Evolutionary conservation across 2,329 filamentous ascomycete genomes (phyloP).

Genomic region (Akanthomyces lecanii): DNA sequence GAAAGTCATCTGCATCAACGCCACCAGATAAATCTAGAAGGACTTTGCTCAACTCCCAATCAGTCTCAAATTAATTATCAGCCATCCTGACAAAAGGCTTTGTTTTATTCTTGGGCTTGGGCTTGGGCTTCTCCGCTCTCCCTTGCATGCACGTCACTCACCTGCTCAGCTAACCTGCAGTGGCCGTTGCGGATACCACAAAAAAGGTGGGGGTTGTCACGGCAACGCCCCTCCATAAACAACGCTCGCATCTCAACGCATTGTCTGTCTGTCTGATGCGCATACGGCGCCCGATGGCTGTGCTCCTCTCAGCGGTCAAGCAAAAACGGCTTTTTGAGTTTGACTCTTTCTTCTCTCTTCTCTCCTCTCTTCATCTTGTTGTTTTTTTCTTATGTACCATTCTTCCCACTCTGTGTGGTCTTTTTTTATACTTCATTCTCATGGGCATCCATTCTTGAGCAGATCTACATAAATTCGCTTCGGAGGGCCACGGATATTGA

Average conservation of each 20-base stretch:
- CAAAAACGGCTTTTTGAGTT: neutral
- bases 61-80: neutral
- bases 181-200: neutral
- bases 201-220: conserved; percentile 15
- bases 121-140: neutral
- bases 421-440: neutral
- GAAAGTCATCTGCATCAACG: neutral
- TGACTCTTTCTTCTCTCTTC: neutral
- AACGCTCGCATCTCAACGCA: conserved; percentile 12
- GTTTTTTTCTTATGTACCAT: conserved; percentile 5
- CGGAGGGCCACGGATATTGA: neutral
- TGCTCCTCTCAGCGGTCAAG: neutral
- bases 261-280: conserved; percentile 1
- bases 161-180: neutral
- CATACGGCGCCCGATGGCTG: neutral
- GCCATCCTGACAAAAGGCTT: neutral
- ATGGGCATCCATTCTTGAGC: neutral
- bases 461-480: neutral
- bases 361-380: conserved; percentile 1
- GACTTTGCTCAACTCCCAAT: neutral
- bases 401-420: conserved; percentile 4
- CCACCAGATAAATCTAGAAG: neutral
- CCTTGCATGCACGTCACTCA: conserved; percentile 7
- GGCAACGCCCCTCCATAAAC: conserved; percentile 24
- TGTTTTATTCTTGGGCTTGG: neutral